phyloP scores from a whole-genome alignment of 176 grass and related monocot species.

The Carex parvula region DNA sequence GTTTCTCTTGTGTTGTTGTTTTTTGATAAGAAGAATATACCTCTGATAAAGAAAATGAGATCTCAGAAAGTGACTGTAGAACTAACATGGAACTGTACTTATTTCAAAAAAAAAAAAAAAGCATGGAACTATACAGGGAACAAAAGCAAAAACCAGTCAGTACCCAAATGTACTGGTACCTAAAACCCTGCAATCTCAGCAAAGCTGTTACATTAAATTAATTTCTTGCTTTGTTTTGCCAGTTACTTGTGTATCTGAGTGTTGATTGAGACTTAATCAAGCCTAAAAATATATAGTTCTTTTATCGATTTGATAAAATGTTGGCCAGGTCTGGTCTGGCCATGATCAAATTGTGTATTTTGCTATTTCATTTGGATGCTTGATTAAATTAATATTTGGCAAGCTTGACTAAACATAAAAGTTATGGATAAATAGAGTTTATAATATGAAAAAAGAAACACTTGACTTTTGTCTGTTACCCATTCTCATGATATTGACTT shows the following conservation, averaged over 20 bases:
- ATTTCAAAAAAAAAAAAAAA: no score
- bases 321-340: neutral
- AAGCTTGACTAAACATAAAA: neutral
- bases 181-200: neutral
- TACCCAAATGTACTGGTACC: conserved; percentile 6
- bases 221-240: neutral
- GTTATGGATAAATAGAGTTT: neutral
- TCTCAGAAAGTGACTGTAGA: conserved; percentile 20
- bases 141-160: neutral
- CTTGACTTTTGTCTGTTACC: conserved; percentile 19
- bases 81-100: no score
- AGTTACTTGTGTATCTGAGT: neutral
- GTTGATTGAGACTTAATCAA: neutral
- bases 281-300: neutral
- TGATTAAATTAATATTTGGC: neutral
- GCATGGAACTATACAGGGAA: conserved; percentile 5
- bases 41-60: conserved; percentile 13
- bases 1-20: neutral
- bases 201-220: neutral
- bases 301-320: neutral
- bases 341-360: neutral
- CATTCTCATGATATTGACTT: conserved; percentile 18
- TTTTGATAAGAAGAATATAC: conserved; percentile 7
- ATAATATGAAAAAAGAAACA: neutral
- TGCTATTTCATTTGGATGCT: neutral